Evolutionary conservation across 352 stramenopile species (phyloP), one percentile per base, ranked within the genome.

Genomic region (Globisporangium solare): DNA sequence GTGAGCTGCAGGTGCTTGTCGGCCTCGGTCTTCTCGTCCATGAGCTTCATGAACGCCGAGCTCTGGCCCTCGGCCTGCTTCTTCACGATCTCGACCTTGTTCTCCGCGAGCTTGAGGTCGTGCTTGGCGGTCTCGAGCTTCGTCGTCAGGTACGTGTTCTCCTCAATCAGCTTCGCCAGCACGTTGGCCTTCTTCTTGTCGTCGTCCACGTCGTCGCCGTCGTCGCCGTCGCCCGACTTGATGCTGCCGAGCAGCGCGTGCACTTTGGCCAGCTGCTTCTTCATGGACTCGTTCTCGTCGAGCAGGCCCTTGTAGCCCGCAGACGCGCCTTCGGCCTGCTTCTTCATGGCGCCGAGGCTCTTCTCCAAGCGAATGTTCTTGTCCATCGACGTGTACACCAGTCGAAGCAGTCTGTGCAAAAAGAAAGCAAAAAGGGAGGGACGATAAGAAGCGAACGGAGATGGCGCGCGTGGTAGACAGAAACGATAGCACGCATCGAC

Each of bases 21-120:
- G 6, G 66, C 56, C 45, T 70, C 72, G 2, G 51, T 69, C 68
- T 88, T 89, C 59, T 92, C 83, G 58, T 94, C 81, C 67, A 92
- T 70, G 15, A 94, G 74, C 65, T 91, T 88, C 78, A 86, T 88
- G 61, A 85, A 94, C 17, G 79, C 82, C 5, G 78, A 59, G 61
- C 80, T 92, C 54, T 94, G 83, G 47, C 71, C 67, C 48, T 92
- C 80, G 1, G 83, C 77, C 59, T 92, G 81, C 55, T 94, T 94
- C 55, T 86, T 88, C 54, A 94, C 74, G 2, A 51, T 59, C 1
- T 71, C 70, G 10, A 92, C 60, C 48, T 79, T 67, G 42, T 61
- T 63, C 41, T 89, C 74, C 0, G 75, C 71, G 50, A 65, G 63
- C 58, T 76, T 67, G 6, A 87, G 51, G 46, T 83, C 70, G 37